Evolutionary conservation across 1,284 basidiomycete genomes (phyloP).

Genomic region (Cryptococcus deneoformans): DNA sequence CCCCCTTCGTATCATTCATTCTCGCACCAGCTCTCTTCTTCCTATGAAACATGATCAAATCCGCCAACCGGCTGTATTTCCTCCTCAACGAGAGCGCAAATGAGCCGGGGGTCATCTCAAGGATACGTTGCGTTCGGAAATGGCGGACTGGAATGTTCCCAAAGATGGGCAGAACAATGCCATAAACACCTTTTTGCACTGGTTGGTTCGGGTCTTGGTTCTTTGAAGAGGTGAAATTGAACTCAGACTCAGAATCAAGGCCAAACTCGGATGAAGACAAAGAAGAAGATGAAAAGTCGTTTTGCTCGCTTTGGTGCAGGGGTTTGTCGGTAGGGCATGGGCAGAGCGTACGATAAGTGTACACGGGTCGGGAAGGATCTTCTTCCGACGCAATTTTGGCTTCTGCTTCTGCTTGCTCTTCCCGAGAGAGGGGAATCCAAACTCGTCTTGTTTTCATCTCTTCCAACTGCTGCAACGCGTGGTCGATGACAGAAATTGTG

Average conservation of each 20-base stretch:
- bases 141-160: slow-evolving; percentile 21
- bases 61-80: slow-evolving; percentile 35
- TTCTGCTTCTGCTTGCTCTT: not conserved
- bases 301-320: not conserved
- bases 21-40: slow-evolving; percentile 20
- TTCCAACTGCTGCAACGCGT: not conserved
- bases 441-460: not conserved
- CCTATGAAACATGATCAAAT: slow-evolving; percentile 37
- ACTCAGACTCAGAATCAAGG: not conserved
- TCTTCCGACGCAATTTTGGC: not conserved
- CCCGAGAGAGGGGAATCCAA: not conserved
- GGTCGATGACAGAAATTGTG: slow-evolving; percentile 34
- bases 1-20: slow-evolving; percentile 1
- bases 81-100: slow-evolving; percentile 35
- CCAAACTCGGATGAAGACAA: not conserved
- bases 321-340: not conserved
- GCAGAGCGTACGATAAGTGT: no score
- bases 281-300: not conserved
- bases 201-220: not conserved
- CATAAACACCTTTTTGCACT: not conserved
- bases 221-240: no score
- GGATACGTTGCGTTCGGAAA: slow-evolving; percentile 19
- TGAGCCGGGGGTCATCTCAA: slow-evolving; percentile 23
- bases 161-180: slow-evolving; percentile 23
- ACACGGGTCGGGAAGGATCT: not conserved